A percentile compares a stretch with the other conserved stretches of the same genome.
Evolutionary conservation across 768 basidiomycete genomes (phyloP).

Genomic region (Grammothele lineata): DNA sequence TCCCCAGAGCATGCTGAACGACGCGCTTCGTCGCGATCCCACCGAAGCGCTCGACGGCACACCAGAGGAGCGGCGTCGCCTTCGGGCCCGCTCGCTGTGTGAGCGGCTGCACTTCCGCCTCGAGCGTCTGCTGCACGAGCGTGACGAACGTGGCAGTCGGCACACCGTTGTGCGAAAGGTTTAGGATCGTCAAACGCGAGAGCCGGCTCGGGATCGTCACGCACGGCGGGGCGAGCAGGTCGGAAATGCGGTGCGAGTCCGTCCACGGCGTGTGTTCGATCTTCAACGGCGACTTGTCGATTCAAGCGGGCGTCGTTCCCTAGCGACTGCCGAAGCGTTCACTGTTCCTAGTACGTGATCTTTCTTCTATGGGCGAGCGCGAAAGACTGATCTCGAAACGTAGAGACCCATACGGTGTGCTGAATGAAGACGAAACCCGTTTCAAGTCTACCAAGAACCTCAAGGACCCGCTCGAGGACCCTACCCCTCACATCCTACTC

Average conservation of each 20-base stretch:
- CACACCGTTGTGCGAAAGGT: conserved; percentile 29
- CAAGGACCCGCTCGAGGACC: conserved; percentile 27
- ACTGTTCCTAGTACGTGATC: conserved; percentile 57
- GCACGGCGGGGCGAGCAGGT: conserved; percentile 8
- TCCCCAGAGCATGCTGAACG: conserved; percentile 40
- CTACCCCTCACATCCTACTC: conserved; percentile 40
- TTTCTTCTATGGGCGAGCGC: too few species aligned
- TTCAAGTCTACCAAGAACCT: conserved; percentile 41
- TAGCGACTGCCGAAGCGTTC: conserved; percentile 42
- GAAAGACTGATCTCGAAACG: too few species aligned
- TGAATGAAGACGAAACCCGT: conserved; percentile 60
- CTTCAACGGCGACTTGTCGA: conserved; percentile 30
- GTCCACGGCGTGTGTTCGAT: conserved; percentile 45
- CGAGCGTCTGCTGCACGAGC: conserved; percentile 42
- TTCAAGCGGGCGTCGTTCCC: conserved; percentile 67
- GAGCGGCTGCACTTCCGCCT: conserved; percentile 43
- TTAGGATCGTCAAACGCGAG: conserved; percentile 20
- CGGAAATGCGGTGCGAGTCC: conserved; percentile 31
- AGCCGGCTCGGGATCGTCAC: not conserved
- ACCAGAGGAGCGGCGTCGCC: conserved; percentile 47
- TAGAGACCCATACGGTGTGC: conserved; percentile 59
- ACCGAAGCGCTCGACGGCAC: conserved; percentile 44
- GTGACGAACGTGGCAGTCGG: conserved; percentile 21
- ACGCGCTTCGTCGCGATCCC: conserved; percentile 41
- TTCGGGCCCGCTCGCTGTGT: conserved; percentile 47